Evolutionary conservation across 2,329 filamentous ascomycete species (phyloP), one percentile per base, ranked within the genome.

Genomic region (Drechslerella dactyloides): DNA sequence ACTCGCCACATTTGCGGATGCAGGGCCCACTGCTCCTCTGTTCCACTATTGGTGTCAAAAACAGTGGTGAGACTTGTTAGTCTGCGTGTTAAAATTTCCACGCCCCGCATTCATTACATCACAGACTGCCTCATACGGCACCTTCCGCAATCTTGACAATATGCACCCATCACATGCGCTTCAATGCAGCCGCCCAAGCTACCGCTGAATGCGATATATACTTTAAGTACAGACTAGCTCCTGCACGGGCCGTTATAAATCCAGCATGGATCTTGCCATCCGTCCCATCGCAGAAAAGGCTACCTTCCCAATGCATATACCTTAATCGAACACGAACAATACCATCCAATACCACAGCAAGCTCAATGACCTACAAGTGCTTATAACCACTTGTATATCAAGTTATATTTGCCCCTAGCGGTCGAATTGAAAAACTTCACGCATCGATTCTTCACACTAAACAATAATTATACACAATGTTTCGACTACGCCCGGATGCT

Each of bases 401-500:
- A 33, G 3, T 8, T 33, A 4, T 33, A 8, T 3, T 33, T 33
- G 27, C 27, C 27, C 3, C 8, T 8, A 33, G 27, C 27, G 8
- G 8, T 33, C 27, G 27, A 33, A 33, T 33, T 33, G 27, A 33
- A 33, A 33, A 33, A 3, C 27, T 33, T 33, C 8, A 8, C 8
- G 8, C 27, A 33, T 8, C 3, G 8, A 33, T 33, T 33, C 27
- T 33, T 8, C 27, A 8, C 27, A 33, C 8, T 33, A 4, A 33
- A 33, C 4, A 33, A 8, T 4, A 4, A 4, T 4, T 8, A 33
- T 33, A 4, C 27, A 33, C 27, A 33, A 48, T 48, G 44, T 48
- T 48, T 48, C 44, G 44, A 48, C 19, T 48, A 23, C 44, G 44
- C 6, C 44, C 44, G 11, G 44, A 48, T 17, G 17, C 44, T 10